Percentiles rank a stretch among this genome's conserved stretches.
Conservation (phyloP, 73 alveolate species). For the Paramecium tetraurelia region DNA sequence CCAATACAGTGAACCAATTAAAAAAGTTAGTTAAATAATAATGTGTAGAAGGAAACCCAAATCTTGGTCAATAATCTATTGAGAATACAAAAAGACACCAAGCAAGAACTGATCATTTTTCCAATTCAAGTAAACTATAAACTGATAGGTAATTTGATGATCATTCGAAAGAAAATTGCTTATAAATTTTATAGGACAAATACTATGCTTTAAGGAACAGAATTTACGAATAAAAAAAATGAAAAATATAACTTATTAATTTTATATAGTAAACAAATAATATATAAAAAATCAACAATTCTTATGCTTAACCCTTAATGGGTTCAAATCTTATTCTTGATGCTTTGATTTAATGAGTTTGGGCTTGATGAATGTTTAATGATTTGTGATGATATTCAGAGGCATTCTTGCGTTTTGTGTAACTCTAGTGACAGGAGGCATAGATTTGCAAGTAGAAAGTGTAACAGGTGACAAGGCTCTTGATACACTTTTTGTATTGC, state of each 20-base stretch:
- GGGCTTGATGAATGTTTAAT: neutral
- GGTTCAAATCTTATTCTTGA: neutral
- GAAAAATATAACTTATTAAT: neutral
- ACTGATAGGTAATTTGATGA: constrained; percentile 18
- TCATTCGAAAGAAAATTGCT: neutral
- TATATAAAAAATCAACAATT: neutral
- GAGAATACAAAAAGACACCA: neutral
- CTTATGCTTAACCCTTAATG: neutral
- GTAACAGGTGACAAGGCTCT: neutral
- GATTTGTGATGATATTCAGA: neutral
- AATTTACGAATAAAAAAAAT: constrained; percentile 5
- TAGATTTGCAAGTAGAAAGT: neutral
- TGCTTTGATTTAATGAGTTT: neutral
- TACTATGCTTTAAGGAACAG: constrained; percentile 2
- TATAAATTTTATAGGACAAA: neutral
- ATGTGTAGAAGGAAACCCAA: neutral
- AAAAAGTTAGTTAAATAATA: neutral
- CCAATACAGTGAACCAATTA: neutral
- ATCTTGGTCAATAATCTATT: neutral
- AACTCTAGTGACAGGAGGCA: neutral
- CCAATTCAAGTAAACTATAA: neutral
- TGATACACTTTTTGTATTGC: constrained; percentile 8
- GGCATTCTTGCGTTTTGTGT: neutral
- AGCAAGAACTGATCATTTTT: neutral
- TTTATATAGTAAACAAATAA: neutral